Evolutionary conservation across 495 filamentous ascomycete genomes (phyloP).

Genomic region (Hyphodiscus hymeniophilus): DNA sequence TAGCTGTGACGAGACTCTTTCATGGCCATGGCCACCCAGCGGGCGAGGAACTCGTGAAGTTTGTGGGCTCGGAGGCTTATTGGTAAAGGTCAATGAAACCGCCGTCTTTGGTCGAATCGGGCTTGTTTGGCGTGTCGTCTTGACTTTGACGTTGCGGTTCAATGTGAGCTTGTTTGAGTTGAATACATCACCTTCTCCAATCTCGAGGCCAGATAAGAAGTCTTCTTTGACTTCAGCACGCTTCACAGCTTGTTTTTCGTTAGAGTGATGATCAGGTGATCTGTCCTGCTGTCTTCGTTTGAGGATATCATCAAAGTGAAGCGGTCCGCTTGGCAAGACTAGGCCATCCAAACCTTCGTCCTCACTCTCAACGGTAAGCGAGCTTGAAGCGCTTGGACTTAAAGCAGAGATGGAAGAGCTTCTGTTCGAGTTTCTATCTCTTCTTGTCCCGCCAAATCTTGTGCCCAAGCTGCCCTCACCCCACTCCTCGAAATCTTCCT

Average conservation of each 20-base stretch:
- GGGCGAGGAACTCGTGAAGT: conserved; percentile 51
- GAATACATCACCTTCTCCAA: conserved; percentile 76
- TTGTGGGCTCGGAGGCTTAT: conserved; percentile 43
- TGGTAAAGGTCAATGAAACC: conserved; percentile 85
- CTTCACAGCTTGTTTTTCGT: conserved; percentile 25
- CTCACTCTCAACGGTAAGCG: conserved; percentile 86
- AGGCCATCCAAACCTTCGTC: conserved; percentile 85
- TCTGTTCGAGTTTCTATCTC: conserved; percentile 65
- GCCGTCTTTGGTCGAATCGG: conserved; percentile 61
- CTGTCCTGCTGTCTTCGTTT: conserved; percentile 55
- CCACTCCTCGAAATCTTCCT: conserved; percentile 88
- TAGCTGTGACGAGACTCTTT: conserved; percentile 63
- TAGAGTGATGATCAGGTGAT: conserved; percentile 32
- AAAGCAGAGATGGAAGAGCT: conserved; percentile 82
- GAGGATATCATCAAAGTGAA: conserved; percentile 71
- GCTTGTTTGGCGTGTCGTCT: conserved; percentile 55
- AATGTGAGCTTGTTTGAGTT: conserved; percentile 69
- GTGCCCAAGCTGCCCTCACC: conserved; percentile 87
- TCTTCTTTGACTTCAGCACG: conserved; percentile 57
- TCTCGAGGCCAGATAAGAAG: conserved; percentile 79
- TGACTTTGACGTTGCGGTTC: conserved; percentile 92
- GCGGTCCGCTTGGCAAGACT: conserved; percentile 69
- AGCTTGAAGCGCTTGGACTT: conserved; percentile 86
- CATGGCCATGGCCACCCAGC: conserved; percentile 47
- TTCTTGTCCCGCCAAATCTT: conserved; percentile 73